Conservation (phyloP, 1,139 yeast species). For the Zygoascus meyerae region DNA sequence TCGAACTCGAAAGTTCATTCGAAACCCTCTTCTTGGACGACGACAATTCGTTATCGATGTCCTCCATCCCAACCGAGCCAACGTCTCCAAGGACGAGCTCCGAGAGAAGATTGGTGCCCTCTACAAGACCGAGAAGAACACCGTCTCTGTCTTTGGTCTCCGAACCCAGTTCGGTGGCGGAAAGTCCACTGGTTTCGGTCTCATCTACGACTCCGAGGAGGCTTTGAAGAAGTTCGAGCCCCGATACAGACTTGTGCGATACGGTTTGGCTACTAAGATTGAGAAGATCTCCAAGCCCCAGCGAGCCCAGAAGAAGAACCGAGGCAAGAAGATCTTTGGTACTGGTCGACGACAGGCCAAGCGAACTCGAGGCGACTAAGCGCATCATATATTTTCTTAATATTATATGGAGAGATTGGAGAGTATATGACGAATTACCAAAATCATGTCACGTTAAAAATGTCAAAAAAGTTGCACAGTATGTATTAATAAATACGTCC, state of each 20-base stretch:
- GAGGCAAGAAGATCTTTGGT: conserved; percentile 98
- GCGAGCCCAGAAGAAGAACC: conserved; percentile 99
- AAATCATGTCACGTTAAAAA: conserved; percentile 10
- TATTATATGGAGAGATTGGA: conserved; percentile 5
- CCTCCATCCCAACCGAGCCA: conserved; percentile 99
- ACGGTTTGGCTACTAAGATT: conserved; percentile 93
- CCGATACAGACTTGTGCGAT: conserved; percentile 98
- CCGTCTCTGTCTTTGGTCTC: conserved; percentile 98
- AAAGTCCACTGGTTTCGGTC: conserved; percentile 98
- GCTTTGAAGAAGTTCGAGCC: conserved; percentile 99
- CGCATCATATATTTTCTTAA: conserved; percentile 7
- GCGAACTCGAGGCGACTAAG: conserved; percentile 30
- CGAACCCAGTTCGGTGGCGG: conserved; percentile 99
- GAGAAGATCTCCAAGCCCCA: conserved; percentile 99
- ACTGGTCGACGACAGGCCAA: conserved; percentile 94
- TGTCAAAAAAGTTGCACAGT: conserved; percentile 3
- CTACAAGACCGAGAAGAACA: conserved; percentile 98
- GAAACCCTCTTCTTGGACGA: conserved; percentile 99
- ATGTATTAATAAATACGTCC: conserved; percentile 8
- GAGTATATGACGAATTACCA: conserved; percentile 4
- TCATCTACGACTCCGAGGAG: conserved; percentile 96
- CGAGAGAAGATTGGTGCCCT: conserved; percentile 94
- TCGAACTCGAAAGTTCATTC: conserved; percentile 99
- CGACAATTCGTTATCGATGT: conserved; percentile 99
- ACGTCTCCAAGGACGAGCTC: conserved; percentile 98